These are phyloP conservation scores for Solanum virginianum DNA, from an alignment of 257 asterid species.

Conservation along the genomic window DNA sequence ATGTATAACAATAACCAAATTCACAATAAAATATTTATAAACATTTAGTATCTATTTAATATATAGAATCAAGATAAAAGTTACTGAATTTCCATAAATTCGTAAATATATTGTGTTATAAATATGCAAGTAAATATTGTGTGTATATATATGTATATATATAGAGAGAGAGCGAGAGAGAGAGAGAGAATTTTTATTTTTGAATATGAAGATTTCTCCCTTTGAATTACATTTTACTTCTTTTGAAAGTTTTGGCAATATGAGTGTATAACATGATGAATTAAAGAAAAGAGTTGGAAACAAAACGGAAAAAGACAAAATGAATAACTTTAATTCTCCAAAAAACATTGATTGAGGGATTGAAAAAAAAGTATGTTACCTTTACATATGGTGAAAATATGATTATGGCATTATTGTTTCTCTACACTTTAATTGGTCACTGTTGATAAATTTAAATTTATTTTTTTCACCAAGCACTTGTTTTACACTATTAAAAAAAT, in stretches of 20 bases:
- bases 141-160: no score
- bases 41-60: not conserved
- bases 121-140: not conserved
- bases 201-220: not conserved
- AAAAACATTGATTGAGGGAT: conserved; percentile 25
- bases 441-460: not conserved
- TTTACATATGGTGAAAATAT: conserved; percentile 57
- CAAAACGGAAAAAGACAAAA: conserved; percentile 1
- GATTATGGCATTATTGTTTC: conserved; percentile 56
- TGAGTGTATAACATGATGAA: not conserved
- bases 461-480: not conserved
- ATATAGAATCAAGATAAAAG: not conserved
- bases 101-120: not conserved
- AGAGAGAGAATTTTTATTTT: not conserved
- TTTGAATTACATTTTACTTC: not conserved
- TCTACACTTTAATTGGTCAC: conserved; percentile 11
- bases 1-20: not conserved
- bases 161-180: no score
- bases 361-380: conserved; percentile 36
- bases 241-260: no score
- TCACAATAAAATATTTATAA: not conserved
- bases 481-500: not conserved
- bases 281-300: not conserved
- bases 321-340: conserved; percentile 24
- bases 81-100: not conserved